A percentile compares a stretch with the other conserved stretches of the same genome.
These are phyloP conservation scores for Vigna unguiculata DNA, from an alignment of 306 rosid genomes.

Conservation along the genomic window DNA sequence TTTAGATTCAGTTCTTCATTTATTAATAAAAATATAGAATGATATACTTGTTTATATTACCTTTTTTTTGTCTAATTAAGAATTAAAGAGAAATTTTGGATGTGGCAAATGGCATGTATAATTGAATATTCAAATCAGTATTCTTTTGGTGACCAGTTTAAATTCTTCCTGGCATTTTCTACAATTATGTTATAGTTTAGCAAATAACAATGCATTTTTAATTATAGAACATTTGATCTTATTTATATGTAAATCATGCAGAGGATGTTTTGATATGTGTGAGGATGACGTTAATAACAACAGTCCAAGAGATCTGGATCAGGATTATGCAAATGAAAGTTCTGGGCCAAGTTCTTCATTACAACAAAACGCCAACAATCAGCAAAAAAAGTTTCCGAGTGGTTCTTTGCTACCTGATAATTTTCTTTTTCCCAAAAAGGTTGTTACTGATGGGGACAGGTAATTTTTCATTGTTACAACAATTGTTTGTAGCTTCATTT, in stretches of 20 bases:
- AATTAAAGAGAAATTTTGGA: neutral
- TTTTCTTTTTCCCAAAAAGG: slow-evolving; percentile 58
- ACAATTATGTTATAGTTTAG: slow-evolving; percentile 21
- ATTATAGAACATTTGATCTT: slow-evolving; percentile 24
- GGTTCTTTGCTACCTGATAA: slow-evolving; percentile 66
- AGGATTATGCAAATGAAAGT: slow-evolving; percentile 67
- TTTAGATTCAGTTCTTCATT: slow-evolving; percentile 36
- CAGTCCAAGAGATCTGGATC: slow-evolving; percentile 60
- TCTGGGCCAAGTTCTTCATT: slow-evolving; percentile 59
- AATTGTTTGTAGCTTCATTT: slow-evolving; percentile 9
- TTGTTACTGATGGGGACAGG: slow-evolving; percentile 69
- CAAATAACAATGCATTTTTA: slow-evolving; percentile 14
- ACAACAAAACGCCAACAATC: slow-evolving; percentile 50
- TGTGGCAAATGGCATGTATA: slow-evolving; percentile 5
- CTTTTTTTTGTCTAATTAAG: neutral
- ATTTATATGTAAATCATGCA: slow-evolving; percentile 51
- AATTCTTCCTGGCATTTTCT: slow-evolving; percentile 31
- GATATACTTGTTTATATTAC: neutral
- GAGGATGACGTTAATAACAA: slow-evolving; percentile 65
- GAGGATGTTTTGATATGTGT: slow-evolving; percentile 78
- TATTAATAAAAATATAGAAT: slow-evolving; percentile 31
- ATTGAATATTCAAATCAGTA: slow-evolving; percentile 27
- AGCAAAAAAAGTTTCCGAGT: slow-evolving; percentile 61
- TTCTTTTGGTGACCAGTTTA: neutral
- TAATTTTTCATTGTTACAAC: slow-evolving; percentile 35